Base-by-base conservation (phyloP, 2,329 filamentous ascomycete species). In the Cladosporium halotolerans region DNA sequence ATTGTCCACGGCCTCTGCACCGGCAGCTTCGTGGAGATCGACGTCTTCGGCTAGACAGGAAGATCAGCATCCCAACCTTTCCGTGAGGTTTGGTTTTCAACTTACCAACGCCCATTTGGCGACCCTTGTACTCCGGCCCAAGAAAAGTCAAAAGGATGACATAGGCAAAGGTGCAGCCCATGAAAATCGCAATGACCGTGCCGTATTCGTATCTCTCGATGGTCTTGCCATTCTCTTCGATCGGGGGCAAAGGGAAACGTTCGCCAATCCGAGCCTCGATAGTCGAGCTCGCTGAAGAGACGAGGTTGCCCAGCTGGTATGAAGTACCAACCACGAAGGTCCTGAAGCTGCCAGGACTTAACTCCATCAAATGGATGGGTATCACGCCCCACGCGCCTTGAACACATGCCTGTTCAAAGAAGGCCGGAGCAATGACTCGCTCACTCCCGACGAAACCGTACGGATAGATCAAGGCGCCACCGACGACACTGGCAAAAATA, bases 401-500 rank as follows among this genome's bases (percentile, higher is more conserved):
- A 11, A 76, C 72, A 56, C 70, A 75, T 63, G 76, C 76, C 45
- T 77, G 75, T 71, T 92, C 79, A 69, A 93, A 93, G 70, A 93
- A 95, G 1, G 88, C 88, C 0, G 86, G 83, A 0, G 88, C 89
- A 45, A 90, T 90, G 63, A 95, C 75, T 11, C 75, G 74, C 5
- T 83, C 73, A 60, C 72, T 76, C 2, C 73, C 73, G 9, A 83
- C 76, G 62, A 89, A 93, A 0, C 83, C 87, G 70, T 95, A 95
- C 0, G 90, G 89, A 67, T 95, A 93, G 1, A 95, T 75, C 1
- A 95, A 72, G 0, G 88, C 88, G 31, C 87, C 88, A 19, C 89
- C 88, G 7, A 84, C 62, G 53, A 84, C 70, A 58, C 72, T 76
- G 62, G 70, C 72, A 62, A 74, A 66, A 58, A 75, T 73, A 61